These are phyloP conservation scores for Magnaporthiopsis rhizophila DNA, from an alignment of 2,329 filamentous ascomycete genomes.

Conservation along the genomic window DNA sequence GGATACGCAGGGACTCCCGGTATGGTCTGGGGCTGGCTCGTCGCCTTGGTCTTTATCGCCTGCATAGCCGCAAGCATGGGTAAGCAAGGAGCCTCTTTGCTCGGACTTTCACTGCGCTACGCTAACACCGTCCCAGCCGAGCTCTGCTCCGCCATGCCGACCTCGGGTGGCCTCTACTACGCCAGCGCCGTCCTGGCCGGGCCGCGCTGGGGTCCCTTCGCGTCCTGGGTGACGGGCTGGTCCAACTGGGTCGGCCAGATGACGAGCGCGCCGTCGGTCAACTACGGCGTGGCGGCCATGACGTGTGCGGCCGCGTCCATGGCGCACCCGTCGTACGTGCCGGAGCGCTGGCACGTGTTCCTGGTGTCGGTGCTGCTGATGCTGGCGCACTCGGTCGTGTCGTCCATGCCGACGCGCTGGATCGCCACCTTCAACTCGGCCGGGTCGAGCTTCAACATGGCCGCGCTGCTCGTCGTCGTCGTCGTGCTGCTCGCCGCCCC, in stretches of 20 bases:
- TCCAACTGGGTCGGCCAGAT: constrained; percentile 34
- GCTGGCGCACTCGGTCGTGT: constrained; percentile 43
- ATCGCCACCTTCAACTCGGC: constrained; percentile 48
- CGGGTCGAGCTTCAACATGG: constrained; percentile 45
- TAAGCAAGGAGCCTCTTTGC: not conserved
- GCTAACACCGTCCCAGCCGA: constrained; percentile 28
- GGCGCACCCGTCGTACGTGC: constrained; percentile 25
- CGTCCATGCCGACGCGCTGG: constrained; percentile 46
- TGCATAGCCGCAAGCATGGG: constrained; percentile 60
- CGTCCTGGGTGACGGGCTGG: constrained; percentile 33
- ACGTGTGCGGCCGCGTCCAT: constrained; percentile 28
- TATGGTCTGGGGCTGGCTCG: constrained; percentile 71
- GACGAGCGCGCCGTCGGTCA: constrained; percentile 32
- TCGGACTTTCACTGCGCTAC: too few species aligned
- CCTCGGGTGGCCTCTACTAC: constrained; percentile 51
- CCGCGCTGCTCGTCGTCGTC: constrained; percentile 42
- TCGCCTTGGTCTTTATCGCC: constrained; percentile 65
- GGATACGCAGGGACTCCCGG: constrained; percentile 43
- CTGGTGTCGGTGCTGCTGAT: constrained; percentile 52
- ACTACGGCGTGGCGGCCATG: constrained; percentile 30
- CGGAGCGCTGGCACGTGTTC: constrained; percentile 40
- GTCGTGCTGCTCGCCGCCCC: constrained; percentile 49
- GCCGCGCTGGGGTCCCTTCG: constrained; percentile 27
- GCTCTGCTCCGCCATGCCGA: constrained; percentile 51
- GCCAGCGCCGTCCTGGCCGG: constrained; percentile 51